Percentiles rank a stretch among this genome's conserved stretches.
These are phyloP conservation scores for Phytophthora sp. DNA, from an alignment of 352 stramenopile species.

Conservation along the genomic window DNA sequence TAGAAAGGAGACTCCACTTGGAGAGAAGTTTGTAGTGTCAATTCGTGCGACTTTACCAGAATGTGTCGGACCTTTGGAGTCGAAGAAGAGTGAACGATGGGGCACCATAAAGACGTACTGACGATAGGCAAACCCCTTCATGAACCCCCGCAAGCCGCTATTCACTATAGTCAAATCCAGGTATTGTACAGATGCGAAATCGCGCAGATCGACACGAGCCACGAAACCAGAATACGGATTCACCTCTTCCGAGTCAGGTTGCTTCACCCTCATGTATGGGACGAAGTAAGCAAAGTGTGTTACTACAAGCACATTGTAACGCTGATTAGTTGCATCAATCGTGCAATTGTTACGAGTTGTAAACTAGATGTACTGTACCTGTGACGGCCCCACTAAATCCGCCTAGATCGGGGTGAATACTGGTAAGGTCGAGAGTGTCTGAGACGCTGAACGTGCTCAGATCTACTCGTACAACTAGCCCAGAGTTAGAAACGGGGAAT, in stretches of 20 bases:
- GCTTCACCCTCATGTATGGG: conserved; percentile 60
- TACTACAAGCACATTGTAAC: conserved; percentile 38
- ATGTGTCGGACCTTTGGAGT: conserved; percentile 22
- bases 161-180: conserved; percentile 61
- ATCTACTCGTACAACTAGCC: conserved; percentile 63
- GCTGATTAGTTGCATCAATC: no score
- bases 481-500: conserved; percentile 72
- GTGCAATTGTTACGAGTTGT: no score
- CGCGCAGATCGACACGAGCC: conserved; percentile 63
- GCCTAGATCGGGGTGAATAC: conserved; percentile 48
- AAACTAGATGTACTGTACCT: conserved; percentile 30
- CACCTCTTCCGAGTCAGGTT: conserved; percentile 38
- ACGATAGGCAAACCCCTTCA: conserved; percentile 75
- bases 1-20: conserved; percentile 51
- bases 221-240: conserved; percentile 69
- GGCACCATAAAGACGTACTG: conserved; percentile 77
- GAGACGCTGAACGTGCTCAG: conserved; percentile 51
- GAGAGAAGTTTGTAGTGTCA: conserved; percentile 71
- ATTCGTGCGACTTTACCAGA: conserved; percentile 77
- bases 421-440: conserved; percentile 61
- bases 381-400: conserved; percentile 73
- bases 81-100: conserved; percentile 47
- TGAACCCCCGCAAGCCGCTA: conserved; percentile 64
- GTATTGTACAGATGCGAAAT: conserved; percentile 58
- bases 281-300: conserved; percentile 79